Conservation (phyloP, 2,329 filamentous ascomycete genomes). For the Decorospora gaudefroyi region DNA sequence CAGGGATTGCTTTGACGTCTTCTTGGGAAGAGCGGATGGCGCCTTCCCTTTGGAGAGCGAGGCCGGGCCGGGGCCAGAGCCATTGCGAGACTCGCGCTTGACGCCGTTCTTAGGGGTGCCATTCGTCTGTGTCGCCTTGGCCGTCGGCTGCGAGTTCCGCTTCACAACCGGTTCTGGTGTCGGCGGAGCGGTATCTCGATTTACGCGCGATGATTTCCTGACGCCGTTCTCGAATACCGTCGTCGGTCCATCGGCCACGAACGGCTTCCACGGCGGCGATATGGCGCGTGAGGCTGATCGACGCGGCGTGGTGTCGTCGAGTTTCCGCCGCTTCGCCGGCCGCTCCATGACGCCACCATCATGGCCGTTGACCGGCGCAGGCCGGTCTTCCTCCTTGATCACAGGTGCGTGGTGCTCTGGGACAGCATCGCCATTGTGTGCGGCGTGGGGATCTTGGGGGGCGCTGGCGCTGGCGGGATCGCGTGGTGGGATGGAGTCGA, state of each 20-base stretch:
- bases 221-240: conserved; percentile 71
- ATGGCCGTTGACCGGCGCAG: conserved; percentile 21
- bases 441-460: conserved; percentile 21
- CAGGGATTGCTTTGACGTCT: conserved; percentile 26
- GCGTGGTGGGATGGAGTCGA: conserved; percentile 33
- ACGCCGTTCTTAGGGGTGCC: conserved; percentile 29
- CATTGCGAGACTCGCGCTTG: conserved; percentile 32
- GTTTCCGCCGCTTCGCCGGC: conserved; percentile 66
- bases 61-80: conserved; percentile 18
- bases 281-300: conserved; percentile 54
- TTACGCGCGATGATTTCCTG: conserved; percentile 65
- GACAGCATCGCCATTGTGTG: conserved; percentile 20
- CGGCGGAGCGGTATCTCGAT: conserved; percentile 50
- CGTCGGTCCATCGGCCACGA: conserved; percentile 82
- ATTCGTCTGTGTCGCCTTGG: conserved; percentile 38
- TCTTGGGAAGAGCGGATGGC: conserved; percentile 25
- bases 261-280: conserved; percentile 93
- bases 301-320: conserved; percentile 44
- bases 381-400: conserved; percentile 35
- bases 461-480: conserved; percentile 28
- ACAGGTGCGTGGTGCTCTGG: conserved; percentile 30
- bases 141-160: conserved; percentile 30
- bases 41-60: conserved; percentile 26
- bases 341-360: conserved; percentile 37
- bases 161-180: conserved; percentile 55